Evolutionary conservation across 208 protist species (phyloP).

Genomic region (Leishmania tarentolae): DNA sequence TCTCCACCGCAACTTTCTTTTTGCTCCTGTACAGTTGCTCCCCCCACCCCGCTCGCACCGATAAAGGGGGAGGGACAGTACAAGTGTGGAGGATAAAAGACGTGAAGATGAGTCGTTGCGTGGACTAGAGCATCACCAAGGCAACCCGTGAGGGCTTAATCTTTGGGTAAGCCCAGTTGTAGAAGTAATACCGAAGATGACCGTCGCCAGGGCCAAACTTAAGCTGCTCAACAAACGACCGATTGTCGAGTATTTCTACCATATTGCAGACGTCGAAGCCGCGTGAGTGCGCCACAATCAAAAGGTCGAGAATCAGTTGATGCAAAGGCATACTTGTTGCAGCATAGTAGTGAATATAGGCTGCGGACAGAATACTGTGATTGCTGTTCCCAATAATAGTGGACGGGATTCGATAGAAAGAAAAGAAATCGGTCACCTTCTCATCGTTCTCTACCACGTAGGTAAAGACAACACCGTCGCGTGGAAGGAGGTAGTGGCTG

Average conservation of each 20-base stretch:
- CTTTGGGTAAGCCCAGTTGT: conserved; percentile 96
- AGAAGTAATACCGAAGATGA: conserved; percentile 98
- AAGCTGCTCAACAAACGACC: conserved; percentile 90
- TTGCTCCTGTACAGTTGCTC: not conserved
- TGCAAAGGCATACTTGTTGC: conserved; percentile 76
- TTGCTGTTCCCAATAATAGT: conserved; percentile 95
- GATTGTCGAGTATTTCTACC: conserved; percentile 96
- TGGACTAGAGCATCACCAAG: conserved; percentile 92
- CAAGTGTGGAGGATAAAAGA: not conserved
- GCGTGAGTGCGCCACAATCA: conserved; percentile 87
- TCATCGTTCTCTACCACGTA: conserved; percentile 94
- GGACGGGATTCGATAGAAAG: conserved; percentile 98
- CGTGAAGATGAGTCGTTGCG: not conserved
- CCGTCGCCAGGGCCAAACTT: conserved; percentile 98
- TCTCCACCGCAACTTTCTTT: not conserved
- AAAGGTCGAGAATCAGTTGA: conserved; percentile 91
- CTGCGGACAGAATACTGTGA: conserved; percentile 93
- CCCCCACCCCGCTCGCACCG: not conserved
- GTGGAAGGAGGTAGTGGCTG: conserved; percentile 95
- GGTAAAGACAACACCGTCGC: conserved; percentile 92
- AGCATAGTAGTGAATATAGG: conserved; percentile 98
- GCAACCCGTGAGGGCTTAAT: conserved; percentile 83
- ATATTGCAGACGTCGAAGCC: conserved; percentile 99
- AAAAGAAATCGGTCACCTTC: conserved; percentile 96
- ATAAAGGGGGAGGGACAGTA: not conserved